These are phyloP conservation scores for Colletotrichum filicis DNA, from an alignment of 2,329 filamentous ascomycete species.

Conservation along the genomic window DNA sequence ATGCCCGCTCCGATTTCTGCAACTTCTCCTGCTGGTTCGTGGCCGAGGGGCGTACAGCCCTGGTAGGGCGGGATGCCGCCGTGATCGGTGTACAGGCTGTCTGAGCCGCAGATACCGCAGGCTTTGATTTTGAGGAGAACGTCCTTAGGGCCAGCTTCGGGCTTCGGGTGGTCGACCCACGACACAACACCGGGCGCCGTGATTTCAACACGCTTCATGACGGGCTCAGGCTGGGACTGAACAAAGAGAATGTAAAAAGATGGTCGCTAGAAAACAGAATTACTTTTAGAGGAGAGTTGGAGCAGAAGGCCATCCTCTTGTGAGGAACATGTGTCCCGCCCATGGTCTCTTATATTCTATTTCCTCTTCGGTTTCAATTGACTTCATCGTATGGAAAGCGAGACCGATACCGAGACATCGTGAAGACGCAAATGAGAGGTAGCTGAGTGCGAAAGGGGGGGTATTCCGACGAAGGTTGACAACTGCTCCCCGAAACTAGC, in stretches of 20 bases:
- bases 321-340: neutral
- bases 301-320: neutral
- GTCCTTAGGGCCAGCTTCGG: slow-evolving; percentile 1
- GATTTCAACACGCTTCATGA: neutral
- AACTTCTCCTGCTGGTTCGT: slow-evolving; percentile 19
- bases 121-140: slow-evolving; percentile 15
- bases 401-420: neutral
- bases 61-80: slow-evolving; percentile 4
- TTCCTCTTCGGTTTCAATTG: neutral
- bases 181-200: neutral
- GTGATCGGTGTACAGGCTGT: neutral
- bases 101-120: slow-evolving; percentile 20
- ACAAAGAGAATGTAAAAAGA: neutral
- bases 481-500: neutral
- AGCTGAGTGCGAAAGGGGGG: neutral
- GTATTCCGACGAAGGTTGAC: neutral
- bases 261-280: neutral
- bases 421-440: neutral
- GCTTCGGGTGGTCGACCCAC: slow-evolving; percentile 12
- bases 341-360: neutral
- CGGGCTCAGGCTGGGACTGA: neutral
- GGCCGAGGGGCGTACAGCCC: neutral
- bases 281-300: neutral
- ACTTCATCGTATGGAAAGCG: neutral
- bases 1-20: neutral